Conservation (phyloP, 1,284 basidiomycete genomes). For the Ustilago hordei region DNA sequence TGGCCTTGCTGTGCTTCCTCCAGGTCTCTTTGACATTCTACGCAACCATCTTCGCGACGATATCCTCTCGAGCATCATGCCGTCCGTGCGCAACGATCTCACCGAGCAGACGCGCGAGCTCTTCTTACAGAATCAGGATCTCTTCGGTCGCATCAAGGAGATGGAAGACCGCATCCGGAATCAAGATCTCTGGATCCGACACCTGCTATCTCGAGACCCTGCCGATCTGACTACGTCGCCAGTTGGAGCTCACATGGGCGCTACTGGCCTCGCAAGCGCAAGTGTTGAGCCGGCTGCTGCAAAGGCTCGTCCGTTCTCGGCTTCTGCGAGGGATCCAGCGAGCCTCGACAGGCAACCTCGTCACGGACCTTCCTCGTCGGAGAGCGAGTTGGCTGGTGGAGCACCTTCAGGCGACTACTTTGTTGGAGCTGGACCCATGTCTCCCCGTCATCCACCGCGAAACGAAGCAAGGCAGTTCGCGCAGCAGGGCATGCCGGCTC, state of each 20-base stretch:
- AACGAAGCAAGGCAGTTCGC: conserved; percentile 17
- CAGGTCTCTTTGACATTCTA: conserved; percentile 49
- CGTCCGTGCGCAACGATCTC: conserved; percentile 46
- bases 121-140: conserved; percentile 48
- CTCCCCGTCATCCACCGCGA: conserved; percentile 25
- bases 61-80: conserved; percentile 50
- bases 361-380: conserved; percentile 12
- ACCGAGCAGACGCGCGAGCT: conserved; percentile 52
- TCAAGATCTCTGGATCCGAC: conserved; percentile 49
- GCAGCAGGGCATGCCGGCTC: conserved; percentile 13
- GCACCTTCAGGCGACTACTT: conserved; percentile 16
- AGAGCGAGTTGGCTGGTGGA: conserved; percentile 10
- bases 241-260: conserved; percentile 18
- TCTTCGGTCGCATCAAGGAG: conserved; percentile 44
- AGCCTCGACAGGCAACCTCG: conserved; percentile 15
- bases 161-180: conserved; percentile 49
- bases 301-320: conserved; percentile 8
- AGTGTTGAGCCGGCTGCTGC: conserved; percentile 7
- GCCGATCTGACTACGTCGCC: conserved; percentile 25
- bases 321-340: conserved; percentile 14
- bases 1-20: conserved; percentile 49
- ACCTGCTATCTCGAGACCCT: conserved; percentile 37
- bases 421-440: conserved; percentile 20
- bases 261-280: conserved; percentile 8
- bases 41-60: conserved; percentile 50